Percentiles rank a stretch among this genome's conserved stretches.
Conservation (phyloP, 306 rosid species). For the Arachis stenosperma region DNA sequence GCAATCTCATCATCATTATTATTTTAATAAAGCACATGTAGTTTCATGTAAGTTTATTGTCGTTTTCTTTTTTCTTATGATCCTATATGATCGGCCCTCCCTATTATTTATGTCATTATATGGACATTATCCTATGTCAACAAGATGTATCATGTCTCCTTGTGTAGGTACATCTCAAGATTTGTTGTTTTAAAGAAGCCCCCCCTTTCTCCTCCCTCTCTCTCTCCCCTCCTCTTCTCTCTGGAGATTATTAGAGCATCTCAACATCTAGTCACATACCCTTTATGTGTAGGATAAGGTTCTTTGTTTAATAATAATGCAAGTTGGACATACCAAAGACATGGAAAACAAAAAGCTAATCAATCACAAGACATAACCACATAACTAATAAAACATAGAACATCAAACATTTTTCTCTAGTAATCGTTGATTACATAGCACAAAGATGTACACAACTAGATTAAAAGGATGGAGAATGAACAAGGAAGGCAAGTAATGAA, state of each 20-base stretch:
- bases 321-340: slow-evolving; percentile 6
- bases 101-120: neutral
- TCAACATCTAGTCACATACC: slow-evolving; percentile 5
- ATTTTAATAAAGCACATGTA: neutral
- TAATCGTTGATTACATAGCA: neutral
- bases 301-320: slow-evolving; percentile 22
- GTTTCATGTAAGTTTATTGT: neutral
- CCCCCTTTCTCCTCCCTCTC: no score
- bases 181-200: slow-evolving; percentile 20
- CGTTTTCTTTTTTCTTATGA: neutral
- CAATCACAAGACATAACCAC: slow-evolving; percentile 4
- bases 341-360: neutral
- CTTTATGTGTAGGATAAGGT: neutral
- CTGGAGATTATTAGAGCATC: slow-evolving; percentile 9
- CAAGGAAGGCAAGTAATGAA: neutral
- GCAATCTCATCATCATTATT: neutral
- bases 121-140: neutral
- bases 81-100: neutral
- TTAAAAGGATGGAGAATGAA: neutral
- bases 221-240: neutral
- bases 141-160: neutral
- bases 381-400: neutral
- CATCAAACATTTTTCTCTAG: slow-evolving; percentile 1
- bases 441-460: neutral
- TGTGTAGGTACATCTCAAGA: slow-evolving; percentile 3